These are phyloP conservation scores for Atractiella rhizophila DNA, from an alignment of 768 basidiomycete genomes.

Conservation along the genomic window DNA sequence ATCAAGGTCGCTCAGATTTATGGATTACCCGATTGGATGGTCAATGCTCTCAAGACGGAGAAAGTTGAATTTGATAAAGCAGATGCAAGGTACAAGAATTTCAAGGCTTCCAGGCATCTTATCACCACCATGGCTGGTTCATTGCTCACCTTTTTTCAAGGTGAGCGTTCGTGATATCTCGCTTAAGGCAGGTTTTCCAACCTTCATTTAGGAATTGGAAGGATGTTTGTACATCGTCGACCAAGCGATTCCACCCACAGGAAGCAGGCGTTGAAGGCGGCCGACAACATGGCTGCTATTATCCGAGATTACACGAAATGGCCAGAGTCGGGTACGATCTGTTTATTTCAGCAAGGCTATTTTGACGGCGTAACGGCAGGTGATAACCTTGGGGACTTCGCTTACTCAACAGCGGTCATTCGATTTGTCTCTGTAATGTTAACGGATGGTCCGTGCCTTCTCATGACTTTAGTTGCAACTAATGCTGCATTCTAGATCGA, in stretches of 20 bases:
- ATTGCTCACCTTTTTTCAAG: constrained; percentile 11
- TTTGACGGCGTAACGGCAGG: no score
- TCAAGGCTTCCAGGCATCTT: constrained; percentile 5
- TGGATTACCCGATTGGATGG: no score
- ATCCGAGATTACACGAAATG: constrained; percentile 34
- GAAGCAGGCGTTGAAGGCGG: constrained; percentile 47
- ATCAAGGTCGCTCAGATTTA: no score
- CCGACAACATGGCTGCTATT: constrained; percentile 41
- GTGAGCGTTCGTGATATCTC: neutral
- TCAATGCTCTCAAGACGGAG: no score
- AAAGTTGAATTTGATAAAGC: no score
- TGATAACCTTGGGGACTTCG: constrained; percentile 27
- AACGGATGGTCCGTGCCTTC: constrained; percentile 31
- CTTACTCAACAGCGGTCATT: constrained; percentile 34
- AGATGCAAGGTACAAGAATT: constrained; percentile 6
- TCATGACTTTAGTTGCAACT: neutral
- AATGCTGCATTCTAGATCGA: constrained; percentile 14
- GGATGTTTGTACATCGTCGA: constrained; percentile 7
- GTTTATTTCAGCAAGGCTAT: no score
- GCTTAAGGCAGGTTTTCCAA: no score
- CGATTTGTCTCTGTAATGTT: constrained; percentile 31
- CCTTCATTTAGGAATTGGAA: constrained; percentile 9
- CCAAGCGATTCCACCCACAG: constrained; percentile 28
- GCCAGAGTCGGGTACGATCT: constrained; percentile 12
- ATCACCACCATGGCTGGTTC: constrained; percentile 8